Conservation (phyloP, 441 rosid species). For the Adansonia gregorii region DNA sequence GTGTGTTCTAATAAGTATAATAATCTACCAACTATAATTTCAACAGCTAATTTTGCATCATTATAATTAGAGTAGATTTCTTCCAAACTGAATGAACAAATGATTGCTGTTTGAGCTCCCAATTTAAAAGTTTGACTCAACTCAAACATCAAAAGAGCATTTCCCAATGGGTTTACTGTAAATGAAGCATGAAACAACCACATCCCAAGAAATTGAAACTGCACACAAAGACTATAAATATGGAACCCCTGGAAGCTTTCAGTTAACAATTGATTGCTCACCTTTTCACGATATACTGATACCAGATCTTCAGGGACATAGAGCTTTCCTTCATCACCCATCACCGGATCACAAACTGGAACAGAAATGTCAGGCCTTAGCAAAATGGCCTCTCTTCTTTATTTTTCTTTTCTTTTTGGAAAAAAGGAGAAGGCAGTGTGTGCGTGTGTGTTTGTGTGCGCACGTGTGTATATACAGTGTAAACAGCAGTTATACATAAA, state of each 20-base stretch:
- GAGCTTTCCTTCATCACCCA: conserved; percentile 99
- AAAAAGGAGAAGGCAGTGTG: not conserved
- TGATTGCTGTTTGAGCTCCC: conserved; percentile 7
- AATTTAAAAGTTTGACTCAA: not conserved
- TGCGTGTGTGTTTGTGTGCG: too few relatives aligned
- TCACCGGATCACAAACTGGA: conserved; percentile 97
- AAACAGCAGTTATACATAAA: not conserved
- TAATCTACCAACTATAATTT: conserved; percentile 29
- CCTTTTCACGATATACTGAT: conserved; percentile 90
- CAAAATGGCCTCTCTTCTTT: not conserved
- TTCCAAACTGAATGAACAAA: not conserved
- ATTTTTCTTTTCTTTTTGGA: not conserved
- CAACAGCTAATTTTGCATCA: conserved; percentile 17
- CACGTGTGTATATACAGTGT: too few relatives aligned
- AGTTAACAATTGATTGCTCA: conserved; percentile 33
- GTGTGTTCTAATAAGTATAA: conserved; percentile 11
- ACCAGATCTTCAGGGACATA: conserved; percentile 88
- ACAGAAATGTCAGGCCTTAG: conserved; percentile 29
- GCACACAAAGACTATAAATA: not conserved
- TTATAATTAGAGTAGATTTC: conserved; percentile 8
- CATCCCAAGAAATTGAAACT: not conserved
- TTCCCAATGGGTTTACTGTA: conserved; percentile 1
- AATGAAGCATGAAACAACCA: conserved; percentile 17
- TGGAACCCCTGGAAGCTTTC: conserved; percentile 13
- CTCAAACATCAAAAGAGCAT: conserved; percentile 13